These are phyloP conservation scores for Pinus tabuliformis DNA, from an alignment of 75 land plant species.

Conservation along the genomic window DNA sequence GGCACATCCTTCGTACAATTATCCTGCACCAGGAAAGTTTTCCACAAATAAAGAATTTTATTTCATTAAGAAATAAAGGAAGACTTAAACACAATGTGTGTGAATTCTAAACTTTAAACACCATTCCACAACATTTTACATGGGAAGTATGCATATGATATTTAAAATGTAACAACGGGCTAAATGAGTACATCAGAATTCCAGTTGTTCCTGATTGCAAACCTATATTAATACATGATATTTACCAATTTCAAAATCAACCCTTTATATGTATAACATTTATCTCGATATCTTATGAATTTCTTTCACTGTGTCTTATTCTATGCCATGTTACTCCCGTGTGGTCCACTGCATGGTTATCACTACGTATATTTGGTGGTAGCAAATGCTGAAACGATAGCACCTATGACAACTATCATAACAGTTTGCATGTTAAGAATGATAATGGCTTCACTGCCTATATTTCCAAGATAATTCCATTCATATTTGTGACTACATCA, in stretches of 20 bases:
- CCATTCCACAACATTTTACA: not conserved
- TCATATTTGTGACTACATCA: too few relatives aligned
- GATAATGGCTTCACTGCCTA: not conserved
- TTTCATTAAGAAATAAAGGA: not conserved
- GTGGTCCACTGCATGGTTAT: too few relatives aligned
- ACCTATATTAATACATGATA: not conserved
- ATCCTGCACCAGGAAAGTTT: slow-evolving; percentile 27
- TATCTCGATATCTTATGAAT: not conserved
- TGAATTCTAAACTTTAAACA: not conserved
- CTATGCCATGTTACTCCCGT: not conserved
- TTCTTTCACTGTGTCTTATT: not conserved
- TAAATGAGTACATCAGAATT: not conserved
- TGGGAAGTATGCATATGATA: not conserved
- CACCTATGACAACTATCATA: not conserved
- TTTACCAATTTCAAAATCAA: not conserved
- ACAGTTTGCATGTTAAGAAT: not conserved
- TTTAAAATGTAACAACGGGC: not conserved
- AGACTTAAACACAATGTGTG: not conserved
- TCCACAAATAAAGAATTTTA: not conserved
- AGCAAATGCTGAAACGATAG: not conserved
- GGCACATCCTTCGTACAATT: slow-evolving; percentile 46
- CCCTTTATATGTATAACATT: too few relatives aligned
- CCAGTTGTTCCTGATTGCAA: not conserved
- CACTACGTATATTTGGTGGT: not conserved
- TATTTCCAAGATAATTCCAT: too few relatives aligned